phyloP scores from a whole-genome alignment of 257 asterid species.

The Fraxinus excelsior region DNA sequence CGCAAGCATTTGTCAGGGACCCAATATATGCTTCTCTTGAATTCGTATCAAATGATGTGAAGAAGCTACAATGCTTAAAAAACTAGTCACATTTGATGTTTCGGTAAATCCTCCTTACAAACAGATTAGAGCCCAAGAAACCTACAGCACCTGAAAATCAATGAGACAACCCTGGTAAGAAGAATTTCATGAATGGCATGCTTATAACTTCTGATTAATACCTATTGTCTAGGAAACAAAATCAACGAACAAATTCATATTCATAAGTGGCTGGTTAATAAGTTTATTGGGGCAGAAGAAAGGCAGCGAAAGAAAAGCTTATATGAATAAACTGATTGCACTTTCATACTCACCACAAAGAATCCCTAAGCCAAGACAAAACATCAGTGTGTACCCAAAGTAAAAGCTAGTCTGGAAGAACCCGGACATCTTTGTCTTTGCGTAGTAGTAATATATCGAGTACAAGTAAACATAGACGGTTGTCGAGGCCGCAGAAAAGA shows the following conservation, averaged over 20 bases:
- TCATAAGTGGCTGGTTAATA: background rate
- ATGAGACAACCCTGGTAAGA: background rate
- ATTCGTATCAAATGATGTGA: constrained; percentile 5
- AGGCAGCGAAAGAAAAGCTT: constrained; percentile 5
- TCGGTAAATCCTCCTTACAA: constrained; percentile 65
- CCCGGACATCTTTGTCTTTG: constrained; percentile 76
- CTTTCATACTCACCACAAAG: constrained; percentile 52
- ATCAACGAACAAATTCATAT: constrained; percentile 1
- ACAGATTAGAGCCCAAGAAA: constrained; percentile 55
- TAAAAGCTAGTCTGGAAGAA: constrained; percentile 73
- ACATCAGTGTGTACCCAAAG: constrained; percentile 66
- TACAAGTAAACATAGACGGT: constrained; percentile 61
- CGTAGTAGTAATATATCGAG: constrained; percentile 58
- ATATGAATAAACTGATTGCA: background rate
- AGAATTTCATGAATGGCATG: background rate
- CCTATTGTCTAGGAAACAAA: background rate
- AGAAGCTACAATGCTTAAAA: constrained; percentile 17
- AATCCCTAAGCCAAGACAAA: constrained; percentile 63
- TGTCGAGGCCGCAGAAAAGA: constrained; percentile 67
- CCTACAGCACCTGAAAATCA: constrained; percentile 63
- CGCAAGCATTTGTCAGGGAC: background rate
- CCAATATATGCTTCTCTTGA: constrained; percentile 20
- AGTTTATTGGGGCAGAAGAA: background rate
- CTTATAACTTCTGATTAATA: background rate
- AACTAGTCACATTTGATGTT: constrained; percentile 64